These are phyloP conservation scores for Hanseniaspora sp. DNA, from an alignment of 1,139 yeast species.

Conservation along the genomic window DNA sequence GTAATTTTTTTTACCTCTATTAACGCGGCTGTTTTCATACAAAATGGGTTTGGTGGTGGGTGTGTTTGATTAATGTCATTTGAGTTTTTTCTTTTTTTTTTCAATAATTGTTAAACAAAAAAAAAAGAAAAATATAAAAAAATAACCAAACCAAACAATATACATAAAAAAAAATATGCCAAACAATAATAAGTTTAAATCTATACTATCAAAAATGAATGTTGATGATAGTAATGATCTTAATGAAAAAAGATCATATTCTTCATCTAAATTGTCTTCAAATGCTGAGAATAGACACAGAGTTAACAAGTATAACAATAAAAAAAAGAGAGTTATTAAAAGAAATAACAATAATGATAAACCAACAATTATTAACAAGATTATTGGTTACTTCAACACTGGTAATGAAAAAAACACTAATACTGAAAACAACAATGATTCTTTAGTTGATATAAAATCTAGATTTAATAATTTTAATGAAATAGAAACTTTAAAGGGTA, in stretches of 20 bases:
- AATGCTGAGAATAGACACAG: neutral
- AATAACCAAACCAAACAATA: neutral
- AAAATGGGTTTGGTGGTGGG: no score
- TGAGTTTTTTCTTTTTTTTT: no score
- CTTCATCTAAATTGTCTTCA: neutral
- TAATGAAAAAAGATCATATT: neutral
- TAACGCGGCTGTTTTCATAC: no score
- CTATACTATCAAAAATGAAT: slow-evolving; percentile 5
- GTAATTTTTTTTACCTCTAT: neutral
- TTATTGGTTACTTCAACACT: neutral
- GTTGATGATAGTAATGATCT: neutral
- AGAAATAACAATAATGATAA: neutral
- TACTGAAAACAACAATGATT: neutral
- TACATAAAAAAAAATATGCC: neutral
- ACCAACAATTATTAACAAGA: neutral
- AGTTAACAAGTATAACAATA: neutral
- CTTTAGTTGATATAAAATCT: slow-evolving; percentile 4
- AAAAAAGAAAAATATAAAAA: neutral
- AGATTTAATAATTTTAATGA: neutral
- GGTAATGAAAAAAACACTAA: neutral
- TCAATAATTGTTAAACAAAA: neutral
- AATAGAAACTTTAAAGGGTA: neutral
- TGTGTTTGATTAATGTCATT: no score
- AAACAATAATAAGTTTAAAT: slow-evolving; percentile 2
- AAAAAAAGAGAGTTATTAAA: neutral